phyloP scores from a whole-genome alignment of 805 yeast species.

The Hanseniaspora jakobsenii region DNA sequence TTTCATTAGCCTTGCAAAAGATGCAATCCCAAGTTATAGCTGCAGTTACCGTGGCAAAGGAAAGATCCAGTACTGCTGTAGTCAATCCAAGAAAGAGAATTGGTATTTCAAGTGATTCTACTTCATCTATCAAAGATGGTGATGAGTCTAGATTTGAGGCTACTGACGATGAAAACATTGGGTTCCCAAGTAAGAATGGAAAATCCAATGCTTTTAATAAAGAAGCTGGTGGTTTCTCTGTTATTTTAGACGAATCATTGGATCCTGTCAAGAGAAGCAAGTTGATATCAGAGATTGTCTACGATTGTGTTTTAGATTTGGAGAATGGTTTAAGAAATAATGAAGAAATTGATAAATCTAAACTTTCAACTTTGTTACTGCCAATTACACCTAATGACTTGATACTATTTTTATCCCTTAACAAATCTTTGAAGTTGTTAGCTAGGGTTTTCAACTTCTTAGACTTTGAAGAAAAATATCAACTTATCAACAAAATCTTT shows the following conservation, averaged over 20 bases:
- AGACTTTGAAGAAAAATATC: constrained; percentile 59
- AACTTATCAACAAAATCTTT: constrained; percentile 65
- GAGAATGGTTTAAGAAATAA: constrained; percentile 64
- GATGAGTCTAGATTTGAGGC: no score
- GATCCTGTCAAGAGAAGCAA: constrained; percentile 11
- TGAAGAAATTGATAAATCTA: constrained; percentile 34
- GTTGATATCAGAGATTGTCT: constrained; percentile 46
- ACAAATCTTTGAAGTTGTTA: constrained; percentile 79
- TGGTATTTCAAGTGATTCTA: constrained; percentile 39
- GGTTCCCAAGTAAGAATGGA: no score
- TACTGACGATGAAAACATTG: no score
- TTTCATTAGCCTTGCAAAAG: constrained; percentile 84
- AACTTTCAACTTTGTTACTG: constrained; percentile 45
- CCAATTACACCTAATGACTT: constrained; percentile 49
- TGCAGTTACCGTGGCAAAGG: constrained; percentile 91
- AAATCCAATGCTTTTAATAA: constrained; percentile 23
- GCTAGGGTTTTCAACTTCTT: constrained; percentile 80
- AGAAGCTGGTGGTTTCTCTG: background rate
- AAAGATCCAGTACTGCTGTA: constrained; percentile 77
- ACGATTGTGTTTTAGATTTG: constrained; percentile 59
- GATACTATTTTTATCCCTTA: constrained; percentile 44
- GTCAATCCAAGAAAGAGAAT: constrained; percentile 78
- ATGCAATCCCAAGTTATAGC: constrained; percentile 97
- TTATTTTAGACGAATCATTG: background rate
- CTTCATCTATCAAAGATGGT: no score